Evolutionary conservation across 768 basidiomycete species (phyloP).

Genomic region (Baorangia bicolor): DNA sequence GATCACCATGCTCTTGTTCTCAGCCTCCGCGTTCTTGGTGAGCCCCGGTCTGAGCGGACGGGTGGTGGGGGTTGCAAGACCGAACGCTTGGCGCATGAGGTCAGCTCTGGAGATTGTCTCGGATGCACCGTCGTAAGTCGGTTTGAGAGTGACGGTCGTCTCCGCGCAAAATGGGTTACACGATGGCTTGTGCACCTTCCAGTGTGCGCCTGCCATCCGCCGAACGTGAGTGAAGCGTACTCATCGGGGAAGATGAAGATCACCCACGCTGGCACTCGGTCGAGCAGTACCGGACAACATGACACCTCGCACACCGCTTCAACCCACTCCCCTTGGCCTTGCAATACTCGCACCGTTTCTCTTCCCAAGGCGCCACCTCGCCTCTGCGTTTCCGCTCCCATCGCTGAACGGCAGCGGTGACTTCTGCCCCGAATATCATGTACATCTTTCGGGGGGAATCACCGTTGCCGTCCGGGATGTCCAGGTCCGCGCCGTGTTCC

Average conservation of each 20-base stretch:
- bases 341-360: constrained; percentile 45
- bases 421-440: constrained; percentile 39
- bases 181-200: constrained; percentile 46
- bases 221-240: neutral
- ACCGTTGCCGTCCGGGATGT: constrained; percentile 41
- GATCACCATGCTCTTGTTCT: constrained; percentile 45
- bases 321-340: constrained; percentile 30
- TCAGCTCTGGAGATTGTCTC: constrained; percentile 28
- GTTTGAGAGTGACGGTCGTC: constrained; percentile 48
- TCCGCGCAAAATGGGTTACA: constrained; percentile 46
- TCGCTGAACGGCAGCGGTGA: constrained; percentile 43
- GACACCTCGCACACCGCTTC: constrained; percentile 46
- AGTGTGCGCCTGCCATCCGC: constrained; percentile 38
- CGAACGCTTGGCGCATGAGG: constrained; percentile 30
- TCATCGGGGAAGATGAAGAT: neutral
- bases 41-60: constrained; percentile 16
- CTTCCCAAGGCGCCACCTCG: constrained; percentile 40
- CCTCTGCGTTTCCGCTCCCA: constrained; percentile 50
- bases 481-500: constrained; percentile 48
- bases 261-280: constrained; percentile 52
- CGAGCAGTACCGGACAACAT: constrained; percentile 51
- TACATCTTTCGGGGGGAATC: constrained; percentile 32
- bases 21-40: constrained; percentile 22
- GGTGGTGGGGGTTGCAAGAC: constrained; percentile 26
- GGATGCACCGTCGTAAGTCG: constrained; percentile 34